These are phyloP conservation scores for Thermochaetoides thermophila DNA, from an alignment of 495 filamentous ascomycete species.

Conservation along the genomic window DNA sequence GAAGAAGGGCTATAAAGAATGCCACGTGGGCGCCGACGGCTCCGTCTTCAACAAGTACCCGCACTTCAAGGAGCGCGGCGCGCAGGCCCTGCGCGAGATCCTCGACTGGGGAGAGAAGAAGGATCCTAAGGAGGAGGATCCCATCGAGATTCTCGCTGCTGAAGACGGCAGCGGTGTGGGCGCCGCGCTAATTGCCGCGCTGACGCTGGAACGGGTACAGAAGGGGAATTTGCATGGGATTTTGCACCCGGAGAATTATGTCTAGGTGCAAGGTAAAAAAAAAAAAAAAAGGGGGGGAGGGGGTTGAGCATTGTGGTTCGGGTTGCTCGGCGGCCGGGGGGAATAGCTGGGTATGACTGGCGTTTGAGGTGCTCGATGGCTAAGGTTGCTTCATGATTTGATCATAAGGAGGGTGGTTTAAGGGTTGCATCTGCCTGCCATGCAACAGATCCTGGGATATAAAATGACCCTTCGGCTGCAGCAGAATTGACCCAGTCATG, in stretches of 20 bases:
- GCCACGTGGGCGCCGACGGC: conserved; percentile 90
- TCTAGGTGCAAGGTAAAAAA: conserved; percentile 6
- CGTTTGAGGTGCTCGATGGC: no score
- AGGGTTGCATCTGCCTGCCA: no score
- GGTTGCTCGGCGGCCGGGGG: conserved; percentile 1
- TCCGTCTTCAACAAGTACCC: conserved; percentile 98
- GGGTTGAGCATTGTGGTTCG: no score
- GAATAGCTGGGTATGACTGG: no score
- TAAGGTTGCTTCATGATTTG: no score
- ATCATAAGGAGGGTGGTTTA: no score
- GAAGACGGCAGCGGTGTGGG: conserved; percentile 96
- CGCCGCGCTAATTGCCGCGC: conserved; percentile 81
- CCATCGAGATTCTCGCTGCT: conserved; percentile 69
- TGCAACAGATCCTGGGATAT: no score
- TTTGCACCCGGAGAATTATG: conserved; percentile 50
- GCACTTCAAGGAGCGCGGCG: conserved; percentile 85
- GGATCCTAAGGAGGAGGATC: conserved; percentile 52
- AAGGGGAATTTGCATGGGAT: conserved; percentile 69
- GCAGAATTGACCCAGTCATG: no score
- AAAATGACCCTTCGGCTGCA: no score
- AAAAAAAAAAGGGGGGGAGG: no score
- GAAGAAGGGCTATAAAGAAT: conserved; percentile 77
- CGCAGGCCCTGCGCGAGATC: conserved; percentile 80
- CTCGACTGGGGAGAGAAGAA: conserved; percentile 70
- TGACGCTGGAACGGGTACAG: conserved; percentile 77